Evolutionary conservation across 2,329 filamentous ascomycete species (phyloP), one percentile per base, ranked within the genome.

Genomic region (Xylariaceae sp.): DNA sequence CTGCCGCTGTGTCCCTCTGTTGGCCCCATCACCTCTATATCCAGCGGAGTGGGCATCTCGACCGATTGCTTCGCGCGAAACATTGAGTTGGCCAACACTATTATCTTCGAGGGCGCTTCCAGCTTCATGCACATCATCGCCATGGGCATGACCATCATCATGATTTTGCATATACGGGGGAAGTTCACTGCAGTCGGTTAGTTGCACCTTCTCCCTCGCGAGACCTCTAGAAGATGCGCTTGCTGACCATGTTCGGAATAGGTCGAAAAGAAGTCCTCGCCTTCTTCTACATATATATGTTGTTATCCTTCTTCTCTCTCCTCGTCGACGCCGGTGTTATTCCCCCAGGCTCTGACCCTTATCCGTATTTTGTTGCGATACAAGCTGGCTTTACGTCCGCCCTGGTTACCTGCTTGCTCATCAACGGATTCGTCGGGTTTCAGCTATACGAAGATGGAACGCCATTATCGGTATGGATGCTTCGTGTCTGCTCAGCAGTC

Each of bases 351-450:
- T 89, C 84, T 38, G 74, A 69, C 2, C 78, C 88, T 1, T 96
- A 90, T 57, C 85, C 90, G 0, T 98, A 95, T 72, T 96, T 98
- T 60, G 86, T 88, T 50, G 87, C 89, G 9, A 79, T 85, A 4
- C 93, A 98, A 59, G 85, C 84, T 49, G 93, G 91, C 12, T 73
- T 98, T 39, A 73, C 83, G 17, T 95, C 89, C 28, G 88, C 93
- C 1, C 76, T 95, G 19, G 85, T 93, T 62, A 91, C 89, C 19
- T 94, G 86, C 63, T 73, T 98, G 42, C 72, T 97, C 55, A 90
- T 98, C 72, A 97, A 97, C 64, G 93, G 93, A 33, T 98, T 98
- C 60, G 91, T 98, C 40, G 93, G 93, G 26, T 98, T 98, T 67
- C 93, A 97, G 67, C 74, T 98, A 11, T 98, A 98, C 64, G 93